Evolutionary conservation across 2,329 filamentous ascomycete species (phyloP).

Genomic region (Fusarium sp.): DNA sequence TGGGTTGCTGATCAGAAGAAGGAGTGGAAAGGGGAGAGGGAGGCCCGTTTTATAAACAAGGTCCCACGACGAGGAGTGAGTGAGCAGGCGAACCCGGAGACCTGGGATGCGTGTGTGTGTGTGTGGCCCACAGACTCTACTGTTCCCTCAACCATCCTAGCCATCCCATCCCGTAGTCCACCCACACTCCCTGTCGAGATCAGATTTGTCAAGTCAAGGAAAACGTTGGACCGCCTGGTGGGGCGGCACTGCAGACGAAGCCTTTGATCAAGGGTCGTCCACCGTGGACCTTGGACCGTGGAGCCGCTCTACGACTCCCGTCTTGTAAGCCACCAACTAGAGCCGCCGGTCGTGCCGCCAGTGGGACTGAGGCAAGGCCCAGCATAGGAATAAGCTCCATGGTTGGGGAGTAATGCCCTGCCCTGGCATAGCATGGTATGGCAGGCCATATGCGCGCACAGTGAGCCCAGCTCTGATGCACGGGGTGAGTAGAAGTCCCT

Average conservation of each 20-base stretch:
- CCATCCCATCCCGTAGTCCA: background rate
- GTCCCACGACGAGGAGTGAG: slow-evolving; percentile 8
- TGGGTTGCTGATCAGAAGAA: slow-evolving; percentile 27
- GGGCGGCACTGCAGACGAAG: slow-evolving; percentile 26
- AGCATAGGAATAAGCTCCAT: background rate
- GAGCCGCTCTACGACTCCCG: background rate
- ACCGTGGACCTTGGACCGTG: background rate
- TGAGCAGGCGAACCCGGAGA: slow-evolving; percentile 10
- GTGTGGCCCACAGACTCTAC: background rate
- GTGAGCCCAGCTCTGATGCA: slow-evolving; percentile 24
- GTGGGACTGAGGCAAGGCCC: background rate
- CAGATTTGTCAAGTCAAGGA: slow-evolving; percentile 43
- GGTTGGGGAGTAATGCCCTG: background rate
- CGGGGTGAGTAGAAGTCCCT: slow-evolving; percentile 15
- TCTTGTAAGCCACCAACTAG: slow-evolving; percentile 2
- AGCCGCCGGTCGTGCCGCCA: slow-evolving; percentile 27
- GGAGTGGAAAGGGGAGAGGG: slow-evolving; percentile 33
- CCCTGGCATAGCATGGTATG: background rate
- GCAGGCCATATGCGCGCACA: slow-evolving; percentile 2
- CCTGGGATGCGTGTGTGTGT: slow-evolving; percentile 12
- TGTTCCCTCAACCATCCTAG: too few species aligned
- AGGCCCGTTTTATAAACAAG: slow-evolving; percentile 47
- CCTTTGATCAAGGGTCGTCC: slow-evolving; percentile 2
- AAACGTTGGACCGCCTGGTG: slow-evolving; percentile 39
- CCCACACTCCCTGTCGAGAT: slow-evolving; percentile 24